Evolutionary conservation across 2,329 filamentous ascomycete genomes (phyloP), one percentile per base, ranked within the genome.

Genomic region (Pseudodiploospora longispora): DNA sequence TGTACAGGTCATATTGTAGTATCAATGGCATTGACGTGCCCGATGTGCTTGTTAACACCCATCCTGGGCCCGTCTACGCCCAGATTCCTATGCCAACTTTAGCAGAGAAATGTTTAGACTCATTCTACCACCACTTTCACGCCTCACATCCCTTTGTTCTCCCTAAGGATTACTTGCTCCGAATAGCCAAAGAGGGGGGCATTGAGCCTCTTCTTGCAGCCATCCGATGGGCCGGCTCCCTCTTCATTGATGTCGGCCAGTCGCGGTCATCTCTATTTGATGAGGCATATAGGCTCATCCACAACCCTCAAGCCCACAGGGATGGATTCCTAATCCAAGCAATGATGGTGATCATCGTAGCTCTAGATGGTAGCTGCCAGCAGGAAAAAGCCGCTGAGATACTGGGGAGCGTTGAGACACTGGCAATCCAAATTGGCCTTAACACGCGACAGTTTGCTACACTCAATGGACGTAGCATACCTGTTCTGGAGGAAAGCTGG

Each of bases 401-500:
- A 12, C 74, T 95, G 19, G 67, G 69, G 8, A 74, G 82, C 30
- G 84, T 82, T 2, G 83, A 89, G 55, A 72, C 80, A 8, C 63
- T 91, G 38, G 86, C 88, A 2, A 66, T 94, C 7, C 79, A 88
- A 45, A 74, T 95, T 27, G 83, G 85, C 0, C 75, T 96, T 63
- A 82, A 95, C 58, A 78, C 77, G 7, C 71, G 77, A 39, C 71
- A 76, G 0, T 95, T 81, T 59, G 82, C 87, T 1, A 64, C 72
- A 0, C 63, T 73, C 5, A 71, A 87, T 53, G 82, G 84, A 10
- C 69, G 74, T 29, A 78, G 79, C 5, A 78, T 84, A 47, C 71
- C 78, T 0, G 70, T 88, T 2, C 60, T 90, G 3, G 86, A 91
- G 59, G 90, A 96, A 63, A 87, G 83, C 59, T 84, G 87, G 78